Conservation (phyloP, 2,329 filamentous ascomycete genomes). For the Curvularia eragrostidis region DNA sequence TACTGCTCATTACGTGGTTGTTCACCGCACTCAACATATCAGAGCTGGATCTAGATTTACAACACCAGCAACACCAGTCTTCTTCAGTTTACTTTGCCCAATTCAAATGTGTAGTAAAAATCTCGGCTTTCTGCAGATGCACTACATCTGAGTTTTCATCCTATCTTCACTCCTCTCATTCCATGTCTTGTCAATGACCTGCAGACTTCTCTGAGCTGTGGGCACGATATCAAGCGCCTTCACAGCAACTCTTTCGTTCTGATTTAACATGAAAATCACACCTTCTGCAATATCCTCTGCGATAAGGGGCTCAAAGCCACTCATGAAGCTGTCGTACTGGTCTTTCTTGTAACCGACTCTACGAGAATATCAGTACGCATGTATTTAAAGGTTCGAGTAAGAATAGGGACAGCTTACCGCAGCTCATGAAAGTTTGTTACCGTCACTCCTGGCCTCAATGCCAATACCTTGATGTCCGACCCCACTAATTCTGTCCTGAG, state of each 20-base stretch:
- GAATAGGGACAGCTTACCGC: no score
- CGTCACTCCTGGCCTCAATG: conserved; percentile 56
- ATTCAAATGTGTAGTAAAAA: no score
- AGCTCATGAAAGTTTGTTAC: conserved; percentile 58
- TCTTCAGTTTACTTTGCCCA: no score
- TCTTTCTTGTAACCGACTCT: conserved; percentile 53
- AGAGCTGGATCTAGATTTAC: no score
- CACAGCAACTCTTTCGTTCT: conserved; percentile 51
- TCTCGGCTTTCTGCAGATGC: no score
- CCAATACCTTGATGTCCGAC: conserved; percentile 58
- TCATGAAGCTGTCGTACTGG: conserved; percentile 54
- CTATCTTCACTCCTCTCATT: no score
- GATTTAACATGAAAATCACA: conserved; percentile 54
- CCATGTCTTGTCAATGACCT: conserved; percentile 39
- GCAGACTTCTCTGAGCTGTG: conserved; percentile 50
- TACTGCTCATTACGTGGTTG: no score
- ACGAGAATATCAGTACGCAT: no score
- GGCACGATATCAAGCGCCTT: conserved; percentile 59
- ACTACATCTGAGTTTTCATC: no score
- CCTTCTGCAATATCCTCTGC: conserved; percentile 54
- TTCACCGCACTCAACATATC: no score
- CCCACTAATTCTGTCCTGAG: conserved; percentile 57
- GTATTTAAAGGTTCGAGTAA: no score
- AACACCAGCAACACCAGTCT: no score
- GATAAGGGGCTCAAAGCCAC: conserved; percentile 55